Conservation (phyloP, 1,284 basidiomycete species). For the Puccinia coronata region DNA sequence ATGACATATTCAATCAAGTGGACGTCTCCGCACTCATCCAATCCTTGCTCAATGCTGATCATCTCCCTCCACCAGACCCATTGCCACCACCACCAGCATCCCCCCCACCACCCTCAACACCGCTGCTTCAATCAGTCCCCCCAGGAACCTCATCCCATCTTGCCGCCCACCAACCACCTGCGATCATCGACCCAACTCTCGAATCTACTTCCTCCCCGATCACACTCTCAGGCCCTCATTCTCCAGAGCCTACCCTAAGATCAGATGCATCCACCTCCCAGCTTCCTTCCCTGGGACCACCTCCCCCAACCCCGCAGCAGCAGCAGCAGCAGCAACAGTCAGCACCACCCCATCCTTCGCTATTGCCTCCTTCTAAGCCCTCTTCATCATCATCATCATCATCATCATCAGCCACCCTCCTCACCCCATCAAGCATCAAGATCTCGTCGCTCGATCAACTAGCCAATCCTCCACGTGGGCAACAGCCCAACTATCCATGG, state of each 20-base stretch:
- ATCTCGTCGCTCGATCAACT: constrained; percentile 46
- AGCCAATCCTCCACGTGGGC: constrained; percentile 43
- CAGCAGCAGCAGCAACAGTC: too few relatives aligned
- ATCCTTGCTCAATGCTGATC: not conserved
- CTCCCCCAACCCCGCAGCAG: not conserved
- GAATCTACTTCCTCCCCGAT: not conserved
- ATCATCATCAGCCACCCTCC: not conserved
- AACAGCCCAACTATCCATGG: constrained; percentile 50
- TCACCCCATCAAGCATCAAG: constrained; percentile 15
- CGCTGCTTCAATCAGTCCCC: not conserved
- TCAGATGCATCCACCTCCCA: constrained; percentile 32
- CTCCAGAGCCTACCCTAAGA: constrained; percentile 6
- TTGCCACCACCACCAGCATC: not conserved
- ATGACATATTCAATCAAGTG: not conserved
- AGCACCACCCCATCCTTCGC: not conserved
- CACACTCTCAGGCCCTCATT: not conserved
- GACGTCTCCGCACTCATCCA: constrained; percentile 9
- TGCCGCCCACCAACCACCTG: not conserved
- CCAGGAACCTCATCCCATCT: not conserved
- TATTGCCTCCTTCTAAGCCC: not conserved
- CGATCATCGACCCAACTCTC: constrained; percentile 17
- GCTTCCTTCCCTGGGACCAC: not conserved
- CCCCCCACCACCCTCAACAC: not conserved
- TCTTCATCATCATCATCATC: not conserved
- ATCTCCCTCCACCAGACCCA: not conserved